These are phyloP conservation scores for Fusarium globosum DNA, from an alignment of 2,329 filamentous ascomycete genomes.

Conservation along the genomic window DNA sequence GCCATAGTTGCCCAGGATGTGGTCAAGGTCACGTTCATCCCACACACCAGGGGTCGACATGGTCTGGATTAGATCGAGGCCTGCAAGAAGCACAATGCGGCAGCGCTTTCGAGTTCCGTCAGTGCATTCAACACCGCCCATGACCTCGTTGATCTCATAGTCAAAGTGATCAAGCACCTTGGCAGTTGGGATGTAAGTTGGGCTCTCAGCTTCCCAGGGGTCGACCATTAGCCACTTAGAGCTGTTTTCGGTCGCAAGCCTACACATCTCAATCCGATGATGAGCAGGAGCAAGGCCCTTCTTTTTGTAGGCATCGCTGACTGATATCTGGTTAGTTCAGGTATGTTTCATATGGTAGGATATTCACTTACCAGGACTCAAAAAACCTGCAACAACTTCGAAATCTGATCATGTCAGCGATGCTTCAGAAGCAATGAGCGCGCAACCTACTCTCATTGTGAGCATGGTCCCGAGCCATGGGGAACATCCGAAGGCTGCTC, in stretches of 20 bases:
- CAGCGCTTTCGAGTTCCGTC: slow-evolving; percentile 74
- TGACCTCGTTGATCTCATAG: slow-evolving; percentile 81
- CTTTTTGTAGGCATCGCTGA: slow-evolving; percentile 53
- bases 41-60: slow-evolving; percentile 82
- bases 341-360: not conserved
- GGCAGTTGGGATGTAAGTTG: slow-evolving; percentile 86
- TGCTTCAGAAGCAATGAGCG: not conserved
- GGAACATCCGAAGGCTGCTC: slow-evolving; percentile 67
- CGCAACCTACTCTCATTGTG: slow-evolving; percentile 55
- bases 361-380: slow-evolving; percentile 45
- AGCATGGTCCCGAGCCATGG: slow-evolving; percentile 85
- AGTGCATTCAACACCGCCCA: slow-evolving; percentile 79
- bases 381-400: slow-evolving; percentile 83
- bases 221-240: slow-evolving; percentile 85
- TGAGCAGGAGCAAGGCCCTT: slow-evolving; percentile 52
- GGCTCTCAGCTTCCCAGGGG: slow-evolving; percentile 86
- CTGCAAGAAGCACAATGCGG: slow-evolving; percentile 83
- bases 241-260: slow-evolving; percentile 79
- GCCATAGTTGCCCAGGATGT: slow-evolving; percentile 86
- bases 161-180: slow-evolving; percentile 92
- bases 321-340: slow-evolving; percentile 20
- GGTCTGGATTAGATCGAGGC: slow-evolving; percentile 79
- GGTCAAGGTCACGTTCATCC: slow-evolving; percentile 85
- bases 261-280: slow-evolving; percentile 77
- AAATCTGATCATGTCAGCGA: slow-evolving; percentile 57